Percentiles rank a stretch among this genome's conserved stretches.
Evolutionary conservation across 371 early-diverging fungal species (phyloP).

Genomic region (Saksenaea vasiformis): DNA sequence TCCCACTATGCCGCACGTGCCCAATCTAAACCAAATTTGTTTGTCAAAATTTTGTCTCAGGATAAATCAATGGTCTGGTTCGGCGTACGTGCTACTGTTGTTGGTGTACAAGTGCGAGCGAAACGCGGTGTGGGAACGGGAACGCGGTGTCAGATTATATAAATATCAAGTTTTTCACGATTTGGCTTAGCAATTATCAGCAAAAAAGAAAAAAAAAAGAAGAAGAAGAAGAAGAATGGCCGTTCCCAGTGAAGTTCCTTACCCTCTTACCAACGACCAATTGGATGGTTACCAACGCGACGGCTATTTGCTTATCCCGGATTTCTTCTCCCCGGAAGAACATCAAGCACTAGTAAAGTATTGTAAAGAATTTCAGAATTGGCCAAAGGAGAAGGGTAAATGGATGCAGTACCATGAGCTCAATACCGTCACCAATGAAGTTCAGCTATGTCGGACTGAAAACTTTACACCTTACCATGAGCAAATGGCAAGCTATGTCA

Average conservation of each 20-base stretch:
- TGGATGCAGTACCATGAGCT: slow-evolving; percentile 66
- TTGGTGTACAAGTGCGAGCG: no score
- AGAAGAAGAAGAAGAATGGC: slow-evolving; percentile 7
- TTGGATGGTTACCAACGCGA: slow-evolving; percentile 37
- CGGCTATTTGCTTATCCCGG: slow-evolving; percentile 53
- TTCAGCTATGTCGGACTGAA: slow-evolving; percentile 57
- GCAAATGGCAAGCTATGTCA: slow-evolving; percentile 39
- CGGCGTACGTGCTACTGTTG: no score
- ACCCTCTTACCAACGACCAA: slow-evolving; percentile 41
- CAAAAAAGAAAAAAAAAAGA: no score
- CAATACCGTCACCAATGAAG: slow-evolving; percentile 37
- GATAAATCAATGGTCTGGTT: no score
- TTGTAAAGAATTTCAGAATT: slow-evolving; percentile 42
- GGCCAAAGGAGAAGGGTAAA: slow-evolving; percentile 56
- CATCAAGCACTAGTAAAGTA: slow-evolving; percentile 33
- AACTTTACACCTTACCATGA: slow-evolving; percentile 56
- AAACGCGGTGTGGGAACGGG: no score
- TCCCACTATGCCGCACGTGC: background rate
- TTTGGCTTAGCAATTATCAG: background rate
- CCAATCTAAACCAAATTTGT: background rate
- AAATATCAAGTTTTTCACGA: background rate
- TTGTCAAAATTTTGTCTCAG: background rate
- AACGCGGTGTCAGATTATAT: no score
- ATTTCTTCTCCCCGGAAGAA: slow-evolving; percentile 49
- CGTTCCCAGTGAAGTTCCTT: slow-evolving; percentile 24